phyloP scores from a whole-genome alignment of 495 filamentous ascomycete species.

The Xylaria palmicola region DNA sequence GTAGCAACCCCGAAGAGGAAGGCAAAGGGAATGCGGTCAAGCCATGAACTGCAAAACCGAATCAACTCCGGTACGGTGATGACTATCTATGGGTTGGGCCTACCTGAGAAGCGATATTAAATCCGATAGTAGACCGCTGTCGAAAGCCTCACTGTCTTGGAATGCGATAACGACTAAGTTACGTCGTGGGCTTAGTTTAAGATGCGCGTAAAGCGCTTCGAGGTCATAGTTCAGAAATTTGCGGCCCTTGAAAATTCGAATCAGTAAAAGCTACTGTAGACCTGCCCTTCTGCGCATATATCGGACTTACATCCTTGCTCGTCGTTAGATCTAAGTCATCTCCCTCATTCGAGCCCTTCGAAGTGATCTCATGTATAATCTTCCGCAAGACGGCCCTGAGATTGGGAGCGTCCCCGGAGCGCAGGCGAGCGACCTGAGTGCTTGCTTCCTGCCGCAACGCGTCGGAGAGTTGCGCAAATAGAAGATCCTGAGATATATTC shows the following conservation, averaged over 20 bases:
- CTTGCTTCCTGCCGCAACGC: slow-evolving; percentile 47
- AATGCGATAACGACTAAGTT: slow-evolving; percentile 75
- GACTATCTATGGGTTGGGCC: slow-evolving; percentile 19
- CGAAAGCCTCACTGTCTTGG: slow-evolving; percentile 91
- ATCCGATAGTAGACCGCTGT: slow-evolving; percentile 73
- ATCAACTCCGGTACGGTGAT: not conserved
- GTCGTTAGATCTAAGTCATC: slow-evolving; percentile 45
- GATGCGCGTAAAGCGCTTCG: slow-evolving; percentile 67
- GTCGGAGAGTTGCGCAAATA: slow-evolving; percentile 68
- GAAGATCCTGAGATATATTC: slow-evolving; percentile 72
- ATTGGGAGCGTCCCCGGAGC: slow-evolving; percentile 76
- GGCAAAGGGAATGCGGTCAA: slow-evolving; percentile 85
- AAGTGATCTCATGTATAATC: slow-evolving; percentile 67
- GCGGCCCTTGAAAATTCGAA: slow-evolving; percentile 49
- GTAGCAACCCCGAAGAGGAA: slow-evolving; percentile 88
- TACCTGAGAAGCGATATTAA: slow-evolving; percentile 77
- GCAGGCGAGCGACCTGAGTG: slow-evolving; percentile 64
- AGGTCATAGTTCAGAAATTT: slow-evolving; percentile 90
- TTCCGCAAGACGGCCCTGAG: slow-evolving; percentile 80
- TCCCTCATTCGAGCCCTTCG: slow-evolving; percentile 44
- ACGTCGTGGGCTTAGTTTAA: slow-evolving; percentile 53
- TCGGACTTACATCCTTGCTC: slow-evolving; percentile 52
- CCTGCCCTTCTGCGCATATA: not conserved
- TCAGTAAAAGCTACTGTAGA: not conserved
- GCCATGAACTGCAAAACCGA: slow-evolving; percentile 65